Percentiles rank a stretch among this genome's conserved stretches.
Conservation (phyloP, 495 filamentous ascomycete genomes). For the Neurospora discreta region DNA sequence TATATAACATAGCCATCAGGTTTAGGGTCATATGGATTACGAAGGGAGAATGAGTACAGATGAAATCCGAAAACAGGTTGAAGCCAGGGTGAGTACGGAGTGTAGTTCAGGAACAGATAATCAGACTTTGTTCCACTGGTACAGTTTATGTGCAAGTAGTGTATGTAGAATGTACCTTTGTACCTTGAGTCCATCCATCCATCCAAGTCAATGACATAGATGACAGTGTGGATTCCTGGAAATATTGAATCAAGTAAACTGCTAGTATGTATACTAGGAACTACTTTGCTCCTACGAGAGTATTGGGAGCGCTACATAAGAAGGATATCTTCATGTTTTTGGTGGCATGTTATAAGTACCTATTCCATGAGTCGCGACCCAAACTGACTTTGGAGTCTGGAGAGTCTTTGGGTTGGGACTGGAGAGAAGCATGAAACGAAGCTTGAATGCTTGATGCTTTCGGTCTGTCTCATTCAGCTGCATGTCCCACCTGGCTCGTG, state of each 20-base stretch:
- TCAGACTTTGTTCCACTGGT: not conserved
- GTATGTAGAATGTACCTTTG: not conserved
- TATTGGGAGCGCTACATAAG: not conserved
- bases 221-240: not conserved
- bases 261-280: too few species aligned
- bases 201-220: not conserved
- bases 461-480: not conserved
- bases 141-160: not conserved
- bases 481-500: not conserved
- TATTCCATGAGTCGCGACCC: not conserved
- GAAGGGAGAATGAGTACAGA: not conserved
- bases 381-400: not conserved
- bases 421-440: not conserved
- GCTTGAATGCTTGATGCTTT: not conserved
- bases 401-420: not conserved
- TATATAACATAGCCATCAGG: too few species aligned
- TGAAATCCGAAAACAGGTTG: not conserved
- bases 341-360: too few species aligned
- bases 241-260: not conserved
- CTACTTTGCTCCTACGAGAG: not conserved
- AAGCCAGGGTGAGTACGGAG: not conserved
- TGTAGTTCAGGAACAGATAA: not conserved
- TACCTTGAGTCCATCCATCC: not conserved
- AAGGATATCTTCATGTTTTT: not conserved
- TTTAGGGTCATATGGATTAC: not conserved